Evolutionary conservation across 2,329 filamentous ascomycete species (phyloP), one percentile per base, ranked within the genome.

Genomic region (Talaromyces pinophilus): DNA sequence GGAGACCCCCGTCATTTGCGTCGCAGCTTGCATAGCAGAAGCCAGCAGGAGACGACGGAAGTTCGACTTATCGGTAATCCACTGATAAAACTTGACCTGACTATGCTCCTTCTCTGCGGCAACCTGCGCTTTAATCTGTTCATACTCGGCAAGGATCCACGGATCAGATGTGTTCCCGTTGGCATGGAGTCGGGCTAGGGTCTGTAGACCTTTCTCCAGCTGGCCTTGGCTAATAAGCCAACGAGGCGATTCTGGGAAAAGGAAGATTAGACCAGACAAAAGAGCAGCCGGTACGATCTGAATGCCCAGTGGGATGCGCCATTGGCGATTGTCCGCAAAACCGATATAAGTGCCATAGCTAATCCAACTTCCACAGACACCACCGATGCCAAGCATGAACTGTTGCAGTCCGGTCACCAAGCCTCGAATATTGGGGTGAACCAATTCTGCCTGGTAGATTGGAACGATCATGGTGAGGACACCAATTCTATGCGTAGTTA

Each of bases 1-100:
- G 13, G 64, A 69, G 15, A 75, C 69, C 5, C 73, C 72, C 2
- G 72, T 75, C 72, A 75, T 74, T 62, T 75, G 73, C 2, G 67
- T 67, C 5, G 66, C 67, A 5, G 73, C 73, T 66, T 75, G 72
- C 19, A 73, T 68, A 4, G 70, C 68, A 42, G 68, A 65, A 46
- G 69, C 72, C n/a, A 74, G 64, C 5, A 75, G 67, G 11, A 68
- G 66, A n/a, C 73, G 71, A 10, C 73, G 72, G 35, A 72, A 65
- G 59, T 70, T 71, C 1, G 69, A 62, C 64, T 44, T 44, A 19
- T 44, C 17, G 6, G 42, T 44, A 17, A 44, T 44, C 42, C 17
- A 44, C 42, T 44, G 17, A 44, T 44, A 44, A n/a, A 44, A 19
- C 42, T 44, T 44, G 42, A 44, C 17, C 42, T 44, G 17, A 44